phyloP scores from a whole-genome alignment of 345 rosid genomes.

The Rubroshorea leprosula region DNA sequence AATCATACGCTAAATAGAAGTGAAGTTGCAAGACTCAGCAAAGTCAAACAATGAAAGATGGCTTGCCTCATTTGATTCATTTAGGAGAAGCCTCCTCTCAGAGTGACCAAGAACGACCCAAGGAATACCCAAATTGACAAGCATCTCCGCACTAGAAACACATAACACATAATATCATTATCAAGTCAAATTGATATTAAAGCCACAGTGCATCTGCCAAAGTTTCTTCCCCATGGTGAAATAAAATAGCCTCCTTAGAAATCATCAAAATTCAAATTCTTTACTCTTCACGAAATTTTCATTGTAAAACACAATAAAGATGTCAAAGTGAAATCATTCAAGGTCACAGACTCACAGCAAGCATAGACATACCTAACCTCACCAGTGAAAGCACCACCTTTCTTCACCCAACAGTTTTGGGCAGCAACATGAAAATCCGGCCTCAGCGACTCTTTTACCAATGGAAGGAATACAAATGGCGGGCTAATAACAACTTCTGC shows the following conservation, averaged over 20 bases:
- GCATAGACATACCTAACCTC: constrained; percentile 56
- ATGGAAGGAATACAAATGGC: constrained; percentile 69
- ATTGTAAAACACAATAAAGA: neutral
- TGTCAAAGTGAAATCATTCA: neutral
- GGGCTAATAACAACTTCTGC: constrained; percentile 92
- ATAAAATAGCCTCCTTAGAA: too few relatives aligned
- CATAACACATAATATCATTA: constrained; percentile 5
- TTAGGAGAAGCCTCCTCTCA: constrained; percentile 65
- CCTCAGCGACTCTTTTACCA: constrained; percentile 57
- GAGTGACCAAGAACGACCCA: constrained; percentile 98
- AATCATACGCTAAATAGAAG: neutral
- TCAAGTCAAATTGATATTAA: neutral
- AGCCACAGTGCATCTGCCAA: neutral
- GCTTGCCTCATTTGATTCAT: constrained; percentile 70
- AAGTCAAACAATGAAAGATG: constrained; percentile 9
- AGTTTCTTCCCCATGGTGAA: neutral
- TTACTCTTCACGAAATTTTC: too few relatives aligned
- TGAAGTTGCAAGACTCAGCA: neutral
- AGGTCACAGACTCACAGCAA: too few relatives aligned
- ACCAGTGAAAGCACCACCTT: constrained; percentile 97
- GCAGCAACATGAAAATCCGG: constrained; percentile 82
- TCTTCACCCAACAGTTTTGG: constrained; percentile 93
- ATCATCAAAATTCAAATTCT: neutral
- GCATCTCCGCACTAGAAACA: constrained; percentile 81
- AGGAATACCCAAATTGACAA: constrained; percentile 62